These are phyloP conservation scores for Linanthus parryae DNA, from an alignment of 148 eudicot species.

Conservation along the genomic window DNA sequence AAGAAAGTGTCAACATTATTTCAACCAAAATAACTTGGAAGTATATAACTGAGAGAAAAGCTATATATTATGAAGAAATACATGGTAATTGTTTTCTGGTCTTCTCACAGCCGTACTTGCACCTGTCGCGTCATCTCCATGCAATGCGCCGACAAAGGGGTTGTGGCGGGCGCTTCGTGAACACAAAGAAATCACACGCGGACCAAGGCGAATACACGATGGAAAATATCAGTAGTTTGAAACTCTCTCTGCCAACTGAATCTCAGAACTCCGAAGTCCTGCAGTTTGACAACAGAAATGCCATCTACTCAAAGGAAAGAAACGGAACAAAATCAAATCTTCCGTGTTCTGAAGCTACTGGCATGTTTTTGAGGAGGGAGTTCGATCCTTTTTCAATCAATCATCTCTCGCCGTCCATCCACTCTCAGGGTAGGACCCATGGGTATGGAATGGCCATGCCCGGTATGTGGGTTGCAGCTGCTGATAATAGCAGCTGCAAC, in stretches of 20 bases:
- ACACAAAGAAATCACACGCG: slow-evolving; percentile 29
- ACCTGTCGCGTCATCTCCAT: slow-evolving; percentile 65
- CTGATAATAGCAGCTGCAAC: too few species aligned
- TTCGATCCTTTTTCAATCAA: slow-evolving; percentile 19
- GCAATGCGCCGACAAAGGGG: slow-evolving; percentile 74
- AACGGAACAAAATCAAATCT: slow-evolving; percentile 16
- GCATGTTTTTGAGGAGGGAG: slow-evolving; percentile 27
- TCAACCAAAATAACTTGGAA: too few species aligned
- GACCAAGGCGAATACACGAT: slow-evolving; percentile 2
- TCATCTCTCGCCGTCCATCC: slow-evolving; percentile 15
- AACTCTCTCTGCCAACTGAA: slow-evolving; percentile 17
- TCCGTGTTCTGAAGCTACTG: slow-evolving; percentile 31
- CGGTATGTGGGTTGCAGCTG: slow-evolving; percentile 16
- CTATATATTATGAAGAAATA: too few species aligned
- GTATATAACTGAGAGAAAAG: too few species aligned
- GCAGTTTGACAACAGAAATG: slow-evolving; percentile 30
- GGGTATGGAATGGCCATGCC: slow-evolving; percentile 30
- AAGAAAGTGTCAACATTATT: too few species aligned
- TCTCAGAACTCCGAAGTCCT: slow-evolving; percentile 49
- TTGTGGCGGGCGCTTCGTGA: slow-evolving; percentile 58
- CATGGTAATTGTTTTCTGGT: neutral
- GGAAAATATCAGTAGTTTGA: slow-evolving; percentile 4
- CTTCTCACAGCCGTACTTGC: slow-evolving; percentile 58
- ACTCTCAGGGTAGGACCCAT: slow-evolving; percentile 17
- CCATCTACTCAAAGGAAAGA: slow-evolving; percentile 18